Evolutionary conservation across 345 rosid genomes (phyloP).

Genomic region (Jatropha curcas): DNA sequence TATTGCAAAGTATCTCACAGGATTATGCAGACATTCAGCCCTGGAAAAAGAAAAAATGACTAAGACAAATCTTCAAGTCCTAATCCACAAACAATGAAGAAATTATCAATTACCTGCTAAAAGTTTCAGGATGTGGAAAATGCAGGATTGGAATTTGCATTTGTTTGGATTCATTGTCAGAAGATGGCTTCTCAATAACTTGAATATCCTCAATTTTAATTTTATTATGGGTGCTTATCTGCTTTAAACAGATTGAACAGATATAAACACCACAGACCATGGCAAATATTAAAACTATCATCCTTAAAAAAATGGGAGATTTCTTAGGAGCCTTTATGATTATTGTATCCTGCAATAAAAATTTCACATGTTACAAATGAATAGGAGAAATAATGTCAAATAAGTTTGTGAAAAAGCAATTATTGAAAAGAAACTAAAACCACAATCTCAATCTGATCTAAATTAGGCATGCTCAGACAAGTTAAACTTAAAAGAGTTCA

Average conservation of each 20-base stretch:
- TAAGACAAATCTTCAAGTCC: neutral
- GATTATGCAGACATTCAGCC: conserved; percentile 72
- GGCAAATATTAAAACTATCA: conserved; percentile 65
- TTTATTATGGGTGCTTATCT: conserved; percentile 45
- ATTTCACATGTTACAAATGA: conserved; percentile 5
- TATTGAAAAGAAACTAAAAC: conserved; percentile 19
- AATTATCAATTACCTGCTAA: conserved; percentile 56
- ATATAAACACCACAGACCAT: conserved; percentile 71
- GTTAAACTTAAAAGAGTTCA: neutral
- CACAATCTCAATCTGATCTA: conserved; percentile 8
- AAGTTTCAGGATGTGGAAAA: conserved; percentile 80
- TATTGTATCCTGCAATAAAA: conserved; percentile 53
- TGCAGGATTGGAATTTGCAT: conserved; percentile 48
- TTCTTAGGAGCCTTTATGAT: conserved; percentile 69
- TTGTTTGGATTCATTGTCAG: conserved; percentile 11
- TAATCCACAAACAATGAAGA: conserved; percentile 9
- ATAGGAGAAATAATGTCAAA: neutral
- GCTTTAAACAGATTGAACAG: conserved; percentile 64
- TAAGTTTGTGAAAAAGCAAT: neutral
- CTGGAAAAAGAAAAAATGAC: conserved; percentile 32
- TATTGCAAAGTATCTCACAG: conserved; percentile 81
- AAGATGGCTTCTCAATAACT: conserved; percentile 41
- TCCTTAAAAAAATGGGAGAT: conserved; percentile 68
- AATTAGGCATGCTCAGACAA: neutral
- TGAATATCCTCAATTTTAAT: conserved; percentile 42